Base-by-base conservation (phyloP, 2,329 filamentous ascomycete species). In the Diplodia seriata region DNA sequence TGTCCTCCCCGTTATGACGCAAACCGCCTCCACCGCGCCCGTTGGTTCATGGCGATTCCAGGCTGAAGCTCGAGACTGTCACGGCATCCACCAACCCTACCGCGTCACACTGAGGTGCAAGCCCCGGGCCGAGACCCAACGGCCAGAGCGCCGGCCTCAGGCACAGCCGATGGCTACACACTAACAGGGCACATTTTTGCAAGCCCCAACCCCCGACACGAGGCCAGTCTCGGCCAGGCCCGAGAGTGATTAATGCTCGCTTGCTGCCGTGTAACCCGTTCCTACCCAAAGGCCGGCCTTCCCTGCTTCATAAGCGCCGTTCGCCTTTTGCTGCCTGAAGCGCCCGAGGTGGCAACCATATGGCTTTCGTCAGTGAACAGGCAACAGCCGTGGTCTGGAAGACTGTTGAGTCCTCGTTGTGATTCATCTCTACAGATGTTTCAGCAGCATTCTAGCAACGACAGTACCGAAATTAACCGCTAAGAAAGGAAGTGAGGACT, bases 261-360 rank as follows among this genome's bases (percentile, higher is more conserved):
- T 11, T 33, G 31, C 40, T 20, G 4, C 40, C 31, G 56, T 49
- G 40, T n/a, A 31, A 61, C 56, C 20, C 5, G n/a, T 43, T 43
- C 15, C 14, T 43, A 15, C 23, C 23, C 36, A 26, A 14, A 14
- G 20, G 23, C 40, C 55, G 55, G 23, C 6, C 36, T 50, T n/a
- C 26, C 40, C n/a, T 49, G 26, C 26, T 50, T 40, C 40, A 40
- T 62, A 40, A 50, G 47, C 40, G 31, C 47, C 57, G 36, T 29
- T 57, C 47, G 57, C 40, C 33, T 49, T 33, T 36, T 50, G 57
- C 26, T 50, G 57, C 40, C 57, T 49, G 36, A n/a, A 31, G 53
- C 53, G 18, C 15, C 8, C 15, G 29, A 20, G 56, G 55, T 57
- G 36, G 56, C 56, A 31, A 59, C 9, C 23, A 11, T 14, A 47